These are phyloP conservation scores for Tremella mesenterica DNA, from an alignment of 768 basidiomycete species.

Conservation along the genomic window DNA sequence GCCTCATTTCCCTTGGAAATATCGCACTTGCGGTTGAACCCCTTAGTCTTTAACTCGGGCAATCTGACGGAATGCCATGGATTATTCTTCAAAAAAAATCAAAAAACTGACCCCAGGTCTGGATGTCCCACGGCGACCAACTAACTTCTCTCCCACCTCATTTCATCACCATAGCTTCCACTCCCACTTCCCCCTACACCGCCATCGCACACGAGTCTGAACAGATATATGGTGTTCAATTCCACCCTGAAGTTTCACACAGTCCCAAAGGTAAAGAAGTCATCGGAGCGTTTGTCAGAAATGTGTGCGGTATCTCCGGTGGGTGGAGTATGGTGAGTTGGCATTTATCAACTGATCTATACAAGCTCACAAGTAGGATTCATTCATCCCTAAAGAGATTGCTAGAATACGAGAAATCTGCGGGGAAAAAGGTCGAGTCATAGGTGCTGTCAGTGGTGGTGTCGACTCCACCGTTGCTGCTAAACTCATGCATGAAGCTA, in stretches of 20 bases:
- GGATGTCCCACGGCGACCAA: constrained; percentile 99
- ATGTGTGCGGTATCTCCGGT: constrained; percentile 68
- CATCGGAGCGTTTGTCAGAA: constrained; percentile 70
- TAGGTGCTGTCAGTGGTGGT: constrained; percentile 94
- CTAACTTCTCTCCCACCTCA: constrained; percentile 67
- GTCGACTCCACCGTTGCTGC: constrained; percentile 98
- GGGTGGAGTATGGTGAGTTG: constrained; percentile 91
- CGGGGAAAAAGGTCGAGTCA: constrained; percentile 87
- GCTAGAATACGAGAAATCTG: constrained; percentile 86
- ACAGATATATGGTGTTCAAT: constrained; percentile 91
- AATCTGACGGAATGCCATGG: too few relatives aligned
- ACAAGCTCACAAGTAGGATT: constrained; percentile 55
- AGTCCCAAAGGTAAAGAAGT: constrained; percentile 81
- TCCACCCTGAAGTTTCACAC: constrained; percentile 98
- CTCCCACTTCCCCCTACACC: constrained; percentile 78
- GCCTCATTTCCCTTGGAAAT: background rate
- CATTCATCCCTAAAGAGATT: constrained; percentile 96
- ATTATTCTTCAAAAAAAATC: too few relatives aligned
- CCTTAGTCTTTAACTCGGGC: background rate
- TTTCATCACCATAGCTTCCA: constrained; percentile 82
- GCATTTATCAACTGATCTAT: background rate
- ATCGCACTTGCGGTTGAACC: background rate
- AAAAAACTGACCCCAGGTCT: constrained; percentile 63
- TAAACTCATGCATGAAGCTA: constrained; percentile 98
- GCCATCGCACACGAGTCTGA: constrained; percentile 85